Percentiles rank a stretch among this genome's conserved stretches.
Evolutionary conservation across 768 basidiomycete species (phyloP).

Genomic region (Mycena venus): DNA sequence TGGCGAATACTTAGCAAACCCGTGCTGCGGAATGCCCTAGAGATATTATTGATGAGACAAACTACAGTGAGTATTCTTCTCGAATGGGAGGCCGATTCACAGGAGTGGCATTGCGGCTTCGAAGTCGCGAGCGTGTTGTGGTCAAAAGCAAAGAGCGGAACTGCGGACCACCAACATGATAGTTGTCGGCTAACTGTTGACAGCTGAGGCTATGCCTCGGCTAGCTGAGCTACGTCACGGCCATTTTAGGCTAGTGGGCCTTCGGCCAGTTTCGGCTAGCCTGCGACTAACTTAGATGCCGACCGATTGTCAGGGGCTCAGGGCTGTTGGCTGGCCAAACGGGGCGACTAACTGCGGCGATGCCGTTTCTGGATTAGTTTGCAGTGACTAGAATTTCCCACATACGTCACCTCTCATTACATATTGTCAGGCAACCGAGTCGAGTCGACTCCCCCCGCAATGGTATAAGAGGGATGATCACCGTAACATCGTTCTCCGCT

Average conservation of each 20-base stretch:
- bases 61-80: conserved; percentile 1
- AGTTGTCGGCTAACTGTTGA: conserved; percentile 4
- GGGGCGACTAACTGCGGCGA: conserved; percentile 4
- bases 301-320: conserved; percentile 4
- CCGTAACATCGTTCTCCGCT: not conserved
- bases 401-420: conserved; percentile 3
- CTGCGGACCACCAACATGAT: conserved; percentile 9
- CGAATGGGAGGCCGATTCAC: conserved; percentile 4
- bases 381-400: conserved; percentile 1
- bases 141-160: not conserved
- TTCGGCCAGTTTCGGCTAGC: conserved; percentile 8
- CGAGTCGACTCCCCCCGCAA: not conserved
- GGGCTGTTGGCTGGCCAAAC: conserved; percentile 7
- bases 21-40: too few species aligned
- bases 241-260: conserved; percentile 3
- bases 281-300: conserved; percentile 2
- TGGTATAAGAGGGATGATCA: conserved; percentile 10
- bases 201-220: not conserved
- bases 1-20: too few species aligned
- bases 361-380: conserved; percentile 11
- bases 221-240: not conserved
- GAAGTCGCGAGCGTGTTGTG: not conserved
- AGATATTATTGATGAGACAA: too few species aligned
- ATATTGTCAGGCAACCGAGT: conserved; percentile 5
- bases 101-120: conserved; percentile 7